Evolutionary conservation across 306 rosid genomes (phyloP).

Genomic region (Pterocarpus santalinus): DNA sequence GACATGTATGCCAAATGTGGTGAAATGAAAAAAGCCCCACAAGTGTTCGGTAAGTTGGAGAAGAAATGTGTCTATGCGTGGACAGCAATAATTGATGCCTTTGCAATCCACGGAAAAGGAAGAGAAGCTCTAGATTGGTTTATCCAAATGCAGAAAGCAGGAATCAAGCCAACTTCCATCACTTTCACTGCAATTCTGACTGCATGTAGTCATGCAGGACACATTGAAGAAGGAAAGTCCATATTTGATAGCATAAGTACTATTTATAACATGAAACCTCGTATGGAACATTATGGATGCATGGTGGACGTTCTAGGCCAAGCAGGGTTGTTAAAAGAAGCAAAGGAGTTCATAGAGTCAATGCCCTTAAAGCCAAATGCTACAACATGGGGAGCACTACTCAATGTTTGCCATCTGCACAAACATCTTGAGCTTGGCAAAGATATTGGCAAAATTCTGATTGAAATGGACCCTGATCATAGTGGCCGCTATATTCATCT

Average conservation of each 20-base stretch:
- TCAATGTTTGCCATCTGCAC: conserved; percentile 62
- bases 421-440: conserved; percentile 60
- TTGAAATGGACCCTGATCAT: conserved; percentile 61
- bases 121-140: conserved; percentile 67
- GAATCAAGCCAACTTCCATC: conserved; percentile 56
- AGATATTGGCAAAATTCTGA: conserved; percentile 59
- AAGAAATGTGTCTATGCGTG: conserved; percentile 58
- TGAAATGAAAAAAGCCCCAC: conserved; percentile 58
- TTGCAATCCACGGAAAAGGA: conserved; percentile 65
- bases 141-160: conserved; percentile 55
- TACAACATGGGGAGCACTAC: conserved; percentile 69
- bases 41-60: conserved; percentile 51
- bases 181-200: conserved; percentile 65
- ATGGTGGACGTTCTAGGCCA: conserved; percentile 73
- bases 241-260: conserved; percentile 54
- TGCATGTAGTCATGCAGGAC: conserved; percentile 71
- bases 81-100: conserved; percentile 68
- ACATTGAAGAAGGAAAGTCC: conserved; percentile 60
- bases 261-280: conserved; percentile 55
- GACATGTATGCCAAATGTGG: conserved; percentile 73
- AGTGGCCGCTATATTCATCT: conserved; percentile 63
- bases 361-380: conserved; percentile 70
- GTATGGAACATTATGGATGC: conserved; percentile 67
- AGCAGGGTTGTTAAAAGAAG: conserved; percentile 63
- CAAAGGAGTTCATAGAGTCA: conserved; percentile 57